These are phyloP conservation scores for Ophiostoma ulmi DNA, from an alignment of 2,329 filamentous ascomycete species.

Conservation along the genomic window DNA sequence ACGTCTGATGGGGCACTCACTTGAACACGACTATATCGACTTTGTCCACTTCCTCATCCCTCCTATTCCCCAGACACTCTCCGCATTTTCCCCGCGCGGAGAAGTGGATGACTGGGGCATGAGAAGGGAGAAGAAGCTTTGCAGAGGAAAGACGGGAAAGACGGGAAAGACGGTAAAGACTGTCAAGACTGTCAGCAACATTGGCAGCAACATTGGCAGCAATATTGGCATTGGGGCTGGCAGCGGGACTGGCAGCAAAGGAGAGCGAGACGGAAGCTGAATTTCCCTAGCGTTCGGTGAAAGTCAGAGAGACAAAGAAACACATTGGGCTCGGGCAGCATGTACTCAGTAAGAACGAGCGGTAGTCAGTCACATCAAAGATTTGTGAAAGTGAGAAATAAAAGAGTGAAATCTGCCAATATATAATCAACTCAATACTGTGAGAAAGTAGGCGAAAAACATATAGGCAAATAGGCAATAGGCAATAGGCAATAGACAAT, in stretches of 20 bases:
- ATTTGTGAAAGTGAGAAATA: neutral
- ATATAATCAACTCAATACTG: neutral
- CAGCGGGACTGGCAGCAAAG: neutral
- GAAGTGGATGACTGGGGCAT: neutral
- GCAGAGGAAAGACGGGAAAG: neutral
- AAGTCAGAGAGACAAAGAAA: neutral
- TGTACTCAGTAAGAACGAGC: too few relatives aligned
- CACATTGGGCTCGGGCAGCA: too few relatives aligned
- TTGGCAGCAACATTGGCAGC: neutral
- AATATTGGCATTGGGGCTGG: neutral
- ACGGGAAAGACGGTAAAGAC: neutral
- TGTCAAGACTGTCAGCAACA: neutral
- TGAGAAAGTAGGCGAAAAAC: too few relatives aligned
- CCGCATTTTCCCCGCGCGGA: slow-evolving; percentile 10
- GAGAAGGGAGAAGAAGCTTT: neutral
- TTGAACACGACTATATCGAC: neutral
- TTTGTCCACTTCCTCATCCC: neutral
- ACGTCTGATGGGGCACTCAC: neutral
- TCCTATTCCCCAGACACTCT: neutral
- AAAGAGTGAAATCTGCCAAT: neutral
- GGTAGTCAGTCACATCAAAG: too few relatives aligned
- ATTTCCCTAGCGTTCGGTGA: neutral
- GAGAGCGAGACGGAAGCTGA: neutral
- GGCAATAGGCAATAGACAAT: too few relatives aligned
- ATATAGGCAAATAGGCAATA: too few relatives aligned